Percentiles rank a stretch among this genome's conserved stretches.
These are phyloP conservation scores for Rhizophagus sp. DNA, from an alignment of 192 early-diverging fungal species.

Conservation along the genomic window DNA sequence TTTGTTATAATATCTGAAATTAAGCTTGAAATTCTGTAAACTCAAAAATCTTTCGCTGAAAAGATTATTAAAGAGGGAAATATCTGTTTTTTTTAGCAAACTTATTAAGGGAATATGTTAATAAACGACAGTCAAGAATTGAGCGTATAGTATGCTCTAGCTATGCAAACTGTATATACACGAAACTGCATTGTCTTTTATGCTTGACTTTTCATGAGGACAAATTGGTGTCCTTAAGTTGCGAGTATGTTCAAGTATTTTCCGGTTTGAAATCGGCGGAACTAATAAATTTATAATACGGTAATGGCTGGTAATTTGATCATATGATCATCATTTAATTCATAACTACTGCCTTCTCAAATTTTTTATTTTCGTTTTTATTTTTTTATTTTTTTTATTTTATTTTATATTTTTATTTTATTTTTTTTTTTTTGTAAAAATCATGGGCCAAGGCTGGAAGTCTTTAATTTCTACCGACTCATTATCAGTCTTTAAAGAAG, in stretches of 20 bases:
- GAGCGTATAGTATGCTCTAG: neutral
- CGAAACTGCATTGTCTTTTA: slow-evolving; percentile 27
- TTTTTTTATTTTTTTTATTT: no score
- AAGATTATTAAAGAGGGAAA: neutral
- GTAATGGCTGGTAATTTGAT: no score
- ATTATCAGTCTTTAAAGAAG: slow-evolving; percentile 9
- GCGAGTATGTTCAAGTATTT: no score
- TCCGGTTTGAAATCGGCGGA: no score
- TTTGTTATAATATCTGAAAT: neutral
- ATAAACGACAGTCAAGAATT: neutral
- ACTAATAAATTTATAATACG: no score
- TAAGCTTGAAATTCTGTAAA: neutral
- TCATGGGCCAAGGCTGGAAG: neutral
- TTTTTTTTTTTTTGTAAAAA: neutral
- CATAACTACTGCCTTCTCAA: no score
- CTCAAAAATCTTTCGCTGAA: neutral
- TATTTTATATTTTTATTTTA: no score
- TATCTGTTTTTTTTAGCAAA: no score
- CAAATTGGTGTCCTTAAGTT: slow-evolving; percentile 15
- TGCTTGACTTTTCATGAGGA: slow-evolving; percentile 22
- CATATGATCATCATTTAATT: no score
- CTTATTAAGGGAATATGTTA: neutral
- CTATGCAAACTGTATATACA: neutral
- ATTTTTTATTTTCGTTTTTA: no score
- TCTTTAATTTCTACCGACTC: neutral